Evolutionary conservation across 2,329 filamentous ascomycete genomes (phyloP).

Genomic region (Xylariaceae sp.): DNA sequence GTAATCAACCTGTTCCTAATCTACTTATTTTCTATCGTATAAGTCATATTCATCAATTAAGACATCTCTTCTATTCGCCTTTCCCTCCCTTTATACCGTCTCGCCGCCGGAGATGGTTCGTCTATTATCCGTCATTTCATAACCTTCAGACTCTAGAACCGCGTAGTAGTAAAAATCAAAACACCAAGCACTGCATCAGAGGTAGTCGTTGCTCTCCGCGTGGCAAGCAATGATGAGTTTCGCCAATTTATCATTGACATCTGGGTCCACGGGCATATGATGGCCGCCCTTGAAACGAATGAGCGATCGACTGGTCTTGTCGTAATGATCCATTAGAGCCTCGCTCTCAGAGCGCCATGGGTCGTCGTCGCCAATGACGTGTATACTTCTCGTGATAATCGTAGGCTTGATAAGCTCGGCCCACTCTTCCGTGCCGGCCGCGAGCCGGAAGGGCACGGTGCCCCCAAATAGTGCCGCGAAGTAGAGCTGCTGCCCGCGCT

Average conservation of each 20-base stretch:
- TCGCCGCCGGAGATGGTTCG: background rate
- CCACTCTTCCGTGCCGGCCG: constrained; percentile 20
- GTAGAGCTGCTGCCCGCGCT: constrained; percentile 25
- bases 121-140: background rate
- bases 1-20: background rate
- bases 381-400: constrained; percentile 22
- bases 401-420: constrained; percentile 18
- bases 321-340: constrained; percentile 25
- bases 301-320: constrained; percentile 13
- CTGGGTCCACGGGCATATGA: constrained; percentile 24
- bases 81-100: background rate
- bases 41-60: no score
- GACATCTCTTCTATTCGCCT: no score
- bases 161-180: background rate
- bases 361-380: constrained; percentile 27
- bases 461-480: constrained; percentile 21
- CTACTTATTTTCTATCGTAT: no score
- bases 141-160: background rate
- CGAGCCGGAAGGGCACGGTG: constrained; percentile 17
- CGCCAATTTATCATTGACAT: constrained; percentile 16
- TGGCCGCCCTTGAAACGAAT: constrained; percentile 22
- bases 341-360: constrained; percentile 21
- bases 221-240: constrained; percentile 17
- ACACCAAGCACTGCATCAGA: background rate
- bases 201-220: constrained; percentile 12